phyloP scores from a whole-genome alignment of 371 early-diverging fungal species.

The Mortierella sp. region DNA sequence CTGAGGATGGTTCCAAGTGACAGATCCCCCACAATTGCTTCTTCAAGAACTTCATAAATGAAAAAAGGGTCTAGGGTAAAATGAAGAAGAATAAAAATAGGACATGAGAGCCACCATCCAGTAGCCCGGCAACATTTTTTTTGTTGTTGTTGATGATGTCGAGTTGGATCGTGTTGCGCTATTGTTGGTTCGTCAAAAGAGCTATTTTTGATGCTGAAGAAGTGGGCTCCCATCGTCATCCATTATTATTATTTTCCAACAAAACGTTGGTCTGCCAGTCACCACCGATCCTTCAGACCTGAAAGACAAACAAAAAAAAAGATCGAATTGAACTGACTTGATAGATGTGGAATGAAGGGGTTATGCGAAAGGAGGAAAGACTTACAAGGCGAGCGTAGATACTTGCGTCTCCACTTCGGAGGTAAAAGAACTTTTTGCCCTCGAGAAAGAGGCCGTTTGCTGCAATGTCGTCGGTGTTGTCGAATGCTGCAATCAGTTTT shows the following conservation, averaged over 20 bases:
- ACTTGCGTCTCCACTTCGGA: conserved; percentile 73
- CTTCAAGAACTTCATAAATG: background rate
- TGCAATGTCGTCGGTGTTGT: conserved; percentile 66
- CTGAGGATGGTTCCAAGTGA: background rate
- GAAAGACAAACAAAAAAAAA: background rate
- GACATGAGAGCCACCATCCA: conserved; percentile 1
- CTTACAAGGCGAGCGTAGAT: conserved; percentile 88
- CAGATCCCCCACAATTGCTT: background rate
- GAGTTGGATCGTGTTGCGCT: background rate
- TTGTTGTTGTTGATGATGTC: background rate
- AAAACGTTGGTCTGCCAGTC: background rate
- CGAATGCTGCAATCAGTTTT: conserved; percentile 74
- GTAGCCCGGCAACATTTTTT: background rate
- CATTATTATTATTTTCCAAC: background rate
- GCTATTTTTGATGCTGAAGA: background rate
- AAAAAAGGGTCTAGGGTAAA: background rate
- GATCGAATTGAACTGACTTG: background rate
- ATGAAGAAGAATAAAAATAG: conserved; percentile 1
- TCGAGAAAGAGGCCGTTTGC: conserved; percentile 77
- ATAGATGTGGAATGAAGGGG: background rate
- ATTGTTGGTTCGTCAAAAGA: background rate
- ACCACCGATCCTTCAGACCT: background rate
- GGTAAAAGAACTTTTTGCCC: conserved; percentile 80
- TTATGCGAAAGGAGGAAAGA: background rate
- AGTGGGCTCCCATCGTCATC: background rate